Evolutionary conservation across 495 filamentous ascomycete genomes (phyloP).

Genomic region (Penicillium psychrofluorescens): DNA sequence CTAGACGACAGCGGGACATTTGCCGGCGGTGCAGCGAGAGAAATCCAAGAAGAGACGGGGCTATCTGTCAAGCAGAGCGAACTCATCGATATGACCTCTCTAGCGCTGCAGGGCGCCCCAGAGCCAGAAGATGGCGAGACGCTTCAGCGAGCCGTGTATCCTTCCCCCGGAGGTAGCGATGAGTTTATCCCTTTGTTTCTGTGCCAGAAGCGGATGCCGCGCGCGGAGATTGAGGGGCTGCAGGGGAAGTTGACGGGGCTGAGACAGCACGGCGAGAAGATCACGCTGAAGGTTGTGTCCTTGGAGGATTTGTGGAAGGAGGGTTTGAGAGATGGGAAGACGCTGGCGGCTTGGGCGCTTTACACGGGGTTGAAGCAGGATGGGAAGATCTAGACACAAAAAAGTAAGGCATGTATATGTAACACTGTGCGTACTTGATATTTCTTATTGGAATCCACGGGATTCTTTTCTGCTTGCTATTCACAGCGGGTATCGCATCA

Average conservation of each 20-base stretch:
- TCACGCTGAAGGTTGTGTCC: slow-evolving; percentile 65
- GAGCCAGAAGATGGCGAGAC: slow-evolving; percentile 27
- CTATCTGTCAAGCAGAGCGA: slow-evolving; percentile 48
- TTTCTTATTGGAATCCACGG: too few species aligned
- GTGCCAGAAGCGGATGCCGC: slow-evolving; percentile 60
- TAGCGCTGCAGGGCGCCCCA: slow-evolving; percentile 34
- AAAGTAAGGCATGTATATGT: background rate
- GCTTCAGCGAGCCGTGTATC: slow-evolving; percentile 61
- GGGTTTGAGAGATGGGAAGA: slow-evolving; percentile 71
- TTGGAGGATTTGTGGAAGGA: slow-evolving; percentile 72
- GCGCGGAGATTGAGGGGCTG: slow-evolving; percentile 57
- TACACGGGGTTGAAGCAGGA: slow-evolving; percentile 65
- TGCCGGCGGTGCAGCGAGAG: slow-evolving; percentile 67
- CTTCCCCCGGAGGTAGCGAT: slow-evolving; percentile 74
- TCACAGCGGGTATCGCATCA: background rate
- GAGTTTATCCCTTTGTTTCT: slow-evolving; percentile 77
- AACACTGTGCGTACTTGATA: background rate
- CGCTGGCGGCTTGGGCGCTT: slow-evolving; percentile 66
- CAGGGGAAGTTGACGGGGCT: slow-evolving; percentile 72
- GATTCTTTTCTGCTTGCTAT: background rate
- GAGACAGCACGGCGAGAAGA: slow-evolving; percentile 74
- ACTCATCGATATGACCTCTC: slow-evolving; percentile 62
- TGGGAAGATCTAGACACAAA: slow-evolving; percentile 44
- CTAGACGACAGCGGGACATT: slow-evolving; percentile 73
- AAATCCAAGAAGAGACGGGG: slow-evolving; percentile 78